A percentile compares a stretch with the other conserved stretches of the same genome.
phyloP scores from a whole-genome alignment of 2,329 filamentous ascomycete genomes.

The Penicillium sp. region DNA sequence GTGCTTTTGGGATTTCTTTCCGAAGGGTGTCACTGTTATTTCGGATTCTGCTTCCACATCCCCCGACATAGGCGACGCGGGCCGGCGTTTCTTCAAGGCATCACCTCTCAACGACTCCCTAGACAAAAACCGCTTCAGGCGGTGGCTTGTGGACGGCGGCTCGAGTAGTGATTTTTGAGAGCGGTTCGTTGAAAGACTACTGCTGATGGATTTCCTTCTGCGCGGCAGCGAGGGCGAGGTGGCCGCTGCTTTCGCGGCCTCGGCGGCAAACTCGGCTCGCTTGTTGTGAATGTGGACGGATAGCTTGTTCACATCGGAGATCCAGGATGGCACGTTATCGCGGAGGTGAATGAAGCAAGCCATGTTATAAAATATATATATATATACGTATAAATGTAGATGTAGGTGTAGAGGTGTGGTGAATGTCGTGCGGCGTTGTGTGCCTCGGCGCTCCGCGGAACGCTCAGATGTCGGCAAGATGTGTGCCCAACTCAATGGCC shows the following conservation, averaged over 20 bases:
- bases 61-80: not conserved
- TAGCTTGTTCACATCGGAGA: conserved; percentile 10
- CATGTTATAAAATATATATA: not conserved
- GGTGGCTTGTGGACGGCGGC: not conserved
- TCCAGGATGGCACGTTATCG: conserved; percentile 14
- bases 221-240: not conserved
- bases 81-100: not conserved
- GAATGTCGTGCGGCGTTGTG: not conserved
- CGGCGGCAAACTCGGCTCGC: conserved; percentile 15
- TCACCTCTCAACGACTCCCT: conserved; percentile 2
- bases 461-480: not conserved
- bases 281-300: conserved; percentile 11
- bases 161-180: not conserved
- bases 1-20: not conserved
- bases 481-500: not conserved
- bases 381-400: not conserved
- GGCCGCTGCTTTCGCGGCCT: not conserved
- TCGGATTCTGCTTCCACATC: not conserved
- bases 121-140: conserved; percentile 13
- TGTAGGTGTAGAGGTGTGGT: not conserved
- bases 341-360: conserved; percentile 14
- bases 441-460: not conserved
- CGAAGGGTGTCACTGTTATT: not conserved
- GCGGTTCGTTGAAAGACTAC: not conserved
- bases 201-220: conserved; percentile 2